phyloP scores from a whole-genome alignment of 805 yeast genomes.

The Sugiyamaella smithiae region DNA sequence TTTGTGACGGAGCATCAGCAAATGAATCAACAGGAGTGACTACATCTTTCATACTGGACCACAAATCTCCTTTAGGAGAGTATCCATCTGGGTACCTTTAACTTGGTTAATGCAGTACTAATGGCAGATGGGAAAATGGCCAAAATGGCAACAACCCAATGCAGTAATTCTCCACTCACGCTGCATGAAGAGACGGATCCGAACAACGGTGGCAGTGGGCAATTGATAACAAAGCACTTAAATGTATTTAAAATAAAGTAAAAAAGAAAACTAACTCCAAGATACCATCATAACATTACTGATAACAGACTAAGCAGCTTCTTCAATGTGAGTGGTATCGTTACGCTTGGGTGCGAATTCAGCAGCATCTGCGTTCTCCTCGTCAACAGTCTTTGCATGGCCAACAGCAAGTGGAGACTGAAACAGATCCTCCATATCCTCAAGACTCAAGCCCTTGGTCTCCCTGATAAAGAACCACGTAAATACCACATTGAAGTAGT shows the following conservation, averaged over 20 bases:
- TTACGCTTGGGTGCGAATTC: not conserved
- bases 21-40: not conserved
- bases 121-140: no score
- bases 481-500: conserved; percentile 34
- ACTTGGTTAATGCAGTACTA: no score
- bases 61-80: no score
- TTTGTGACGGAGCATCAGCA: not conserved
- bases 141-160: no score
- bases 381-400: conserved; percentile 11
- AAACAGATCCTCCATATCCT: conserved; percentile 68
- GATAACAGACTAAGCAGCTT: not conserved
- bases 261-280: not conserved
- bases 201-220: no score
- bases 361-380: conserved; percentile 10
- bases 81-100: no score
- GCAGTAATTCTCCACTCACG: no score
- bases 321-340: not conserved
- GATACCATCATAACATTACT: not conserved
- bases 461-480: conserved; percentile 68
- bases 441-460: conserved; percentile 74
- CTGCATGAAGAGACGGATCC: no score
- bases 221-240: no score
- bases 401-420: conserved; percentile 23
- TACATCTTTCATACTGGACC: no score
- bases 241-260: no score